A percentile compares a stretch with the other conserved stretches of the same genome.
phyloP scores from a whole-genome alignment of 139 green algal species.

The Spirogloea muscicola region DNA sequence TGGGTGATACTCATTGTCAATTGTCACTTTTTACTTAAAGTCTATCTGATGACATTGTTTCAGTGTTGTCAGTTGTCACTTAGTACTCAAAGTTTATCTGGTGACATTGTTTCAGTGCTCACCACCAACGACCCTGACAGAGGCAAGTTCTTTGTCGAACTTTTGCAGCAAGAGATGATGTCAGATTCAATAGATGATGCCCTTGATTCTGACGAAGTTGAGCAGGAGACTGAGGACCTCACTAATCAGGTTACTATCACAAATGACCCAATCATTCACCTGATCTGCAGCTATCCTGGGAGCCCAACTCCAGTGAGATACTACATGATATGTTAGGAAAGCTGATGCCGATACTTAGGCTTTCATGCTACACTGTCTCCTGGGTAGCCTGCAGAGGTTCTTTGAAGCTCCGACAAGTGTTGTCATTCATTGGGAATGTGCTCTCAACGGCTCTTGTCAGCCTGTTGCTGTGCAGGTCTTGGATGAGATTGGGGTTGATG shows the following conservation, averaged over 20 bases:
- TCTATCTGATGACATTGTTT: background rate
- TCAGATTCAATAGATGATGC: conserved; percentile 5
- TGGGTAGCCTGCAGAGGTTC: background rate
- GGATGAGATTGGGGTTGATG: conserved; percentile 44
- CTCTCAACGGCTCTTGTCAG: background rate
- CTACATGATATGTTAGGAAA: background rate
- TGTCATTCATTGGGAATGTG: background rate
- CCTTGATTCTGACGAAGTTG: conserved; percentile 15
- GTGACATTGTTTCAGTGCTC: background rate
- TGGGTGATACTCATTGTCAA: background rate
- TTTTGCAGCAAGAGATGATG: conserved; percentile 25
- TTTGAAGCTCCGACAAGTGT: too few species aligned
- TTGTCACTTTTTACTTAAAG: background rate
- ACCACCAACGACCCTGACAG: too few species aligned
- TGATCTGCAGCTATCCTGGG: too few species aligned
- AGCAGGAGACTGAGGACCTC: conserved; percentile 36
- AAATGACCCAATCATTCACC: too few species aligned
- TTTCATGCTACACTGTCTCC: background rate
- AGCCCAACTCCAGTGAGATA: background rate
- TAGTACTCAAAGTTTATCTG: background rate
- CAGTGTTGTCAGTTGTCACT: background rate
- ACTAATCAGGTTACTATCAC: conserved; percentile 29
- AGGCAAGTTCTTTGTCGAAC: conserved; percentile 9
- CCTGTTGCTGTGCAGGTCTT: conserved; percentile 23
- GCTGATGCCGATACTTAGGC: background rate